Evolutionary conservation across 352 stramenopile genomes (phyloP), one percentile per base, ranked within the genome.

Genomic region (Globisporangium camurandrum): DNA sequence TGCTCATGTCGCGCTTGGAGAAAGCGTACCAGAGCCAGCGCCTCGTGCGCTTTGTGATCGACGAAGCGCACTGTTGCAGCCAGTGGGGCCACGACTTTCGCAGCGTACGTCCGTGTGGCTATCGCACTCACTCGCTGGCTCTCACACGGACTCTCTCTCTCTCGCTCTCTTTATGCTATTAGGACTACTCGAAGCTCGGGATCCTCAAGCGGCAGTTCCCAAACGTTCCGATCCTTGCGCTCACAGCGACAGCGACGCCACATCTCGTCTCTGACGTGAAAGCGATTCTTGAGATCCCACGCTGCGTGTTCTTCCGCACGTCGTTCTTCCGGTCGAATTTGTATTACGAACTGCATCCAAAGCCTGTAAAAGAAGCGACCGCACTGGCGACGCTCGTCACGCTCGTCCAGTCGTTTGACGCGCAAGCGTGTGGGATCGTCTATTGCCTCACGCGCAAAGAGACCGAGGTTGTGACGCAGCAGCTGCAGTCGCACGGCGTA

Each of bases 361-460:
- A 82, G 37, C 59, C 69, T 37, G 66, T 69, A 7, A 74, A 71
- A 50, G 66, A 85, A 24, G 50, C 64, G 14, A 67, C 56, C 12
- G 69, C 70, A 8, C 60, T 84, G 17, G 71, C 82, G 17, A 67
- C 69, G 12, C 75, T 97, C 1, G 73, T 88, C 3, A 57, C 67
- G 14, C 91, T 95, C 24, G 88, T 97, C 19, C 62, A 81, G 53
- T 66, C 80, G 0, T 85, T 85, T 43, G 40, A 53, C 3, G 19
- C 72, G 4, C 62, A 26, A 17, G 64, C 86, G 16, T 81, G 84
- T 7, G 90, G 89, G 11, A 97, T 98, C 48, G 74, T 98, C 14
- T 98, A 98, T 61, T 95, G 85, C 28, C 72, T 96, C 23, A 95
- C 79, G 27, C 65, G 76, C 49, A 97, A 97, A 60, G 93, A 98